Evolutionary conservation across 371 early-diverging fungal species (phyloP).

Genomic region (Mucor saturninus): DNA sequence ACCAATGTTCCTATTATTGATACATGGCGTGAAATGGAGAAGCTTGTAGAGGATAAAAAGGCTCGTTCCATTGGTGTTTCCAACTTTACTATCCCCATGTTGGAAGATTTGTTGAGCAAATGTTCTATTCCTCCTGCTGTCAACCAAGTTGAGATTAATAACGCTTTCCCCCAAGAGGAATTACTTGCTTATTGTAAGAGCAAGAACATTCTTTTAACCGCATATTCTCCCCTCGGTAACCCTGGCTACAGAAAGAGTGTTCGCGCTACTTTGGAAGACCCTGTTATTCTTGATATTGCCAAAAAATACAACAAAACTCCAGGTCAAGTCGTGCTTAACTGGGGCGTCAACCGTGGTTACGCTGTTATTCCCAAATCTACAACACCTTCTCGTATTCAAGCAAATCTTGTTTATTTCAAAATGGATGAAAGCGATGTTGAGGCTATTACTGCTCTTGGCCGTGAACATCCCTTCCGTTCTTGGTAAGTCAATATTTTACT

Average conservation of each 20-base stretch:
- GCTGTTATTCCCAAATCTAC: constrained; percentile 66
- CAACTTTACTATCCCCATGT: constrained; percentile 68
- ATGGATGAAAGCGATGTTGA: constrained; percentile 41
- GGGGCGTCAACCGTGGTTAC: constrained; percentile 74
- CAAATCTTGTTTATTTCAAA: constrained; percentile 44
- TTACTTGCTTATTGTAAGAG: constrained; percentile 42
- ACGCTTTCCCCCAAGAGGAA: constrained; percentile 46
- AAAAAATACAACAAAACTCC: constrained; percentile 69
- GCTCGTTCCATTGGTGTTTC: constrained; percentile 70
- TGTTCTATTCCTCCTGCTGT: constrained; percentile 82
- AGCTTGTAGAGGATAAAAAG: constrained; percentile 60
- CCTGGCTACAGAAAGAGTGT: constrained; percentile 33
- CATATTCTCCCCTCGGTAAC: constrained; percentile 52
- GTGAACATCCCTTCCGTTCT: constrained; percentile 23
- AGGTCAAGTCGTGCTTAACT: constrained; percentile 78
- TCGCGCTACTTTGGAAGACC: constrained; percentile 31
- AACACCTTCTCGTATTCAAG: constrained; percentile 49
- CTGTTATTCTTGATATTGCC: constrained; percentile 57
- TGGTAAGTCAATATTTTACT: constrained; percentile 25
- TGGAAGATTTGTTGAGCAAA: constrained; percentile 68
- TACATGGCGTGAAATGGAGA: constrained; percentile 84
- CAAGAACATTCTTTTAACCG: constrained; percentile 47
- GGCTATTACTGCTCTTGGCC: constrained; percentile 39
- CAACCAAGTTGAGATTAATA: constrained; percentile 79
- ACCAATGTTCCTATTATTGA: constrained; percentile 58